These are phyloP conservation scores for Globisporangium nodosum DNA, from an alignment of 352 stramenopile genomes.

Conservation along the genomic window DNA sequence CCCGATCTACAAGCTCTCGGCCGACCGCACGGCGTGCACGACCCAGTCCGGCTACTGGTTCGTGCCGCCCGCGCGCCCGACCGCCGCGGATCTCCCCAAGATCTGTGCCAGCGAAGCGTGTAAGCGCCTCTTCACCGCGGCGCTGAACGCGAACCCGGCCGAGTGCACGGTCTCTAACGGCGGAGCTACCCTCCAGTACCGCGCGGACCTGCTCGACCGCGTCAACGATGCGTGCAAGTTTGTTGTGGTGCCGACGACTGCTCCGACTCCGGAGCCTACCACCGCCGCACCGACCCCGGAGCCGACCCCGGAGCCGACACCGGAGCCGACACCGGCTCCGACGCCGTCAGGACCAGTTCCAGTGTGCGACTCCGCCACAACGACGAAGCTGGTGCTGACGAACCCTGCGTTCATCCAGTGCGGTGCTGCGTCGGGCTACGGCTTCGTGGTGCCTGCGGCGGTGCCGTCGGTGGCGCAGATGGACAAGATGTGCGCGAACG, in stretches of 20 bases:
- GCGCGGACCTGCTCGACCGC: not conserved
- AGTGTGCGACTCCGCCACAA: not conserved
- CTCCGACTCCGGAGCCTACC: conserved; percentile 2
- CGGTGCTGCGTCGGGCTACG: not conserved
- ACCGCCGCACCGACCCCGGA: conserved; percentile 1
- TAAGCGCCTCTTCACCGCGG: not conserved
- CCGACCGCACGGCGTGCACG: conserved; percentile 6
- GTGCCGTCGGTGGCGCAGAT: conserved; percentile 1
- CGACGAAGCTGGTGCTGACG: conserved; percentile 6
- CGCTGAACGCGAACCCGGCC: not conserved
- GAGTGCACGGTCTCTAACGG: not conserved
- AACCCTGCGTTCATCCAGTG: conserved; percentile 7
- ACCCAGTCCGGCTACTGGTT: conserved; percentile 8
- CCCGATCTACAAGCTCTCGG: conserved; percentile 5
- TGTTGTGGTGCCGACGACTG: not conserved
- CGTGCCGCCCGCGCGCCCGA: not conserved
- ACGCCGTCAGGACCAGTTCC: not conserved
- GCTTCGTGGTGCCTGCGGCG: conserved; percentile 3
- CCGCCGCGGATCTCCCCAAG: conserved; percentile 1
- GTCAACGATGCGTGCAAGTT: conserved; percentile 4
- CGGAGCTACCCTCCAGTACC: not conserved
- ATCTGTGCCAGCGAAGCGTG: conserved; percentile 8
- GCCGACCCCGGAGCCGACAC: conserved; percentile 2
- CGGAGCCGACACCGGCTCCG: not conserved
- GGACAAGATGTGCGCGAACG: conserved; percentile 11